phyloP scores from a whole-genome alignment of 176 grass and related monocot species.

The Puccinellia tenuiflora region DNA sequence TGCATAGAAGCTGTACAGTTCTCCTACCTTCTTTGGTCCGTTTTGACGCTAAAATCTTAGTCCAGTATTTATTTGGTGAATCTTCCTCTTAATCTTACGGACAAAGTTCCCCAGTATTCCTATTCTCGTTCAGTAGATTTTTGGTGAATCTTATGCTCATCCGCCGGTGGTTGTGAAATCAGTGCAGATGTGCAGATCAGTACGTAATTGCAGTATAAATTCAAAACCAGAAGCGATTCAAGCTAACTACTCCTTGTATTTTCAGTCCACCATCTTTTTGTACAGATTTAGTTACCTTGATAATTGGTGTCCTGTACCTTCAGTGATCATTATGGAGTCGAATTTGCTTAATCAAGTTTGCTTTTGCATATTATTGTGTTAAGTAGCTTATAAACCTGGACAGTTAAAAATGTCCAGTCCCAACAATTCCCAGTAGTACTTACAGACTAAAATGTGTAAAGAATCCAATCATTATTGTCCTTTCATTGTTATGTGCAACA shows the following conservation, averaged over 20 bases:
- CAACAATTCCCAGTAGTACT: neutral
- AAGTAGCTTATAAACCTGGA: neutral
- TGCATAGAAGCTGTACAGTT: neutral
- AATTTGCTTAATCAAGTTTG: neutral
- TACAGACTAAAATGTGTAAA: neutral
- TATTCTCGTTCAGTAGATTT: neutral
- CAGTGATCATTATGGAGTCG: neutral
- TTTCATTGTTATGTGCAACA: neutral
- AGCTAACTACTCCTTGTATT: neutral
- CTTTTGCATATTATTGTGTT: neutral
- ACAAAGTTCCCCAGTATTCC: neutral
- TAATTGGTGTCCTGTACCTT: neutral
- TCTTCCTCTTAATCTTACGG: conserved; percentile 4
- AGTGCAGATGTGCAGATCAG: neutral
- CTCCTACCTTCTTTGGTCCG: neutral
- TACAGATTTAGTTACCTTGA: conserved; percentile 1
- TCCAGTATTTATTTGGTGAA: neutral
- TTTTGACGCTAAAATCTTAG: neutral
- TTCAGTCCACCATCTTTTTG: neutral
- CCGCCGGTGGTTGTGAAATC: neutral
- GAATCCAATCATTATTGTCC: neutral
- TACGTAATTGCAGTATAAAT: neutral
- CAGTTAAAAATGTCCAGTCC: neutral
- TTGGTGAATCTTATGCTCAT: neutral
- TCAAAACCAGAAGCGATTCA: neutral